Evolutionary conservation across 2,329 filamentous ascomycete genomes (phyloP).

Genomic region (Grosmannia penicillata): DNA sequence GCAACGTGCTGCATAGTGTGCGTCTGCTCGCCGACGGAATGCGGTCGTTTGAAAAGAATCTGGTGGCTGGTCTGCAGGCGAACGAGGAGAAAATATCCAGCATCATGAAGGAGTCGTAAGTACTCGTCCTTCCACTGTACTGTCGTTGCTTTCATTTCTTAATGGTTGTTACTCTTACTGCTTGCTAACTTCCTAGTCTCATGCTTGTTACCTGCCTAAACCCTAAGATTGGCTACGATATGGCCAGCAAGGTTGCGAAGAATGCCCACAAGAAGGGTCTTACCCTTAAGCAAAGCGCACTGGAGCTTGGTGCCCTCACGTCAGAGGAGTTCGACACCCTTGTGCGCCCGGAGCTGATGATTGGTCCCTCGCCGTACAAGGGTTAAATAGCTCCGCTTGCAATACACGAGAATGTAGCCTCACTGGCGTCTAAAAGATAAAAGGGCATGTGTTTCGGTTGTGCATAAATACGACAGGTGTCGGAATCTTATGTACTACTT

Average conservation of each 20-base stretch:
- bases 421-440: too few species aligned
- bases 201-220: conserved; percentile 98
- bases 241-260: conserved; percentile 94
- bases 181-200: conserved; percentile 39
- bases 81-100: conserved; percentile 85
- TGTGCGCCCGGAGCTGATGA: conserved; percentile 89
- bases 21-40: conserved; percentile 84
- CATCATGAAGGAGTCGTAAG: conserved; percentile 89
- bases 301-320: conserved; percentile 82
- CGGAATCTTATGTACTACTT: too few species aligned
- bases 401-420: too few species aligned
- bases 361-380: conserved; percentile 59
- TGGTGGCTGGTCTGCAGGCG: conserved; percentile 74
- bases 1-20: conserved; percentile 85
- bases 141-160: background rate
- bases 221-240: conserved; percentile 93
- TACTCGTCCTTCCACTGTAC: conserved; percentile 12
- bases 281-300: conserved; percentile 82
- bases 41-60: conserved; percentile 87
- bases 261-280: conserved; percentile 97
- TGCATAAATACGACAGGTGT: too few species aligned
- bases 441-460: too few species aligned
- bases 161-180: background rate
- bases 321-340: conserved; percentile 81
- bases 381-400: too few species aligned